Conservation (phyloP, 208 protist species). For the Leishmania guyanensis region DNA sequence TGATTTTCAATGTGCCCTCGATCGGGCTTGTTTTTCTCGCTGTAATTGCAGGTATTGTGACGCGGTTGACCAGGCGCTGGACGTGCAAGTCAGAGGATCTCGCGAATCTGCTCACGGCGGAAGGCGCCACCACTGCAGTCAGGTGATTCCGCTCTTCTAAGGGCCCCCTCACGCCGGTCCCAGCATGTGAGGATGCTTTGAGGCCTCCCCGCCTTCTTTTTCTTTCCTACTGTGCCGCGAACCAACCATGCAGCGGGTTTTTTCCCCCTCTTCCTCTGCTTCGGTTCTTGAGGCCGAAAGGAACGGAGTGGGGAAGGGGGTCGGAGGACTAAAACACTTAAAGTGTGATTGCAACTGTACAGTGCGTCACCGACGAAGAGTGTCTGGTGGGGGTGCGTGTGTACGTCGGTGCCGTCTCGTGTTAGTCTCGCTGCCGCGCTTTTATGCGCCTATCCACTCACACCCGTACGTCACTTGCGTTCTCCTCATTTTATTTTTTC, state of each 20-base stretch:
- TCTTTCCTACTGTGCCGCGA: not conserved
- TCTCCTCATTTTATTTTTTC: not conserved
- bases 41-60: constrained; percentile 34
- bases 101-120: not conserved
- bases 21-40: constrained; percentile 52
- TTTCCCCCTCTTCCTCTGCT: not conserved
- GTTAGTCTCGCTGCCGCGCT: not conserved
- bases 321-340: not conserved
- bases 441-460: not conserved
- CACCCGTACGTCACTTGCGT: not conserved
- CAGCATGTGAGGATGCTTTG: not conserved
- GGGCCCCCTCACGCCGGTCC: not conserved
- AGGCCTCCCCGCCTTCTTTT: not conserved
- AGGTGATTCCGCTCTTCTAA: not conserved
- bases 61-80: constrained; percentile 34
- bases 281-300: not conserved
- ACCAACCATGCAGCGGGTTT: not conserved
- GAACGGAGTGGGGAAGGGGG: not conserved
- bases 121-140: not conserved
- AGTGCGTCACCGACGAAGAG: not conserved
- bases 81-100: constrained; percentile 22
- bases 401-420: not conserved
- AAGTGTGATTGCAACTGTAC: no score
- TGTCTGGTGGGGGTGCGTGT: not conserved
- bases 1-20: constrained; percentile 78